A percentile compares a stretch with the other conserved stretches of the same genome.
Conservation (phyloP, 1,284 basidiomycete genomes). For the Naganishia sp. region DNA sequence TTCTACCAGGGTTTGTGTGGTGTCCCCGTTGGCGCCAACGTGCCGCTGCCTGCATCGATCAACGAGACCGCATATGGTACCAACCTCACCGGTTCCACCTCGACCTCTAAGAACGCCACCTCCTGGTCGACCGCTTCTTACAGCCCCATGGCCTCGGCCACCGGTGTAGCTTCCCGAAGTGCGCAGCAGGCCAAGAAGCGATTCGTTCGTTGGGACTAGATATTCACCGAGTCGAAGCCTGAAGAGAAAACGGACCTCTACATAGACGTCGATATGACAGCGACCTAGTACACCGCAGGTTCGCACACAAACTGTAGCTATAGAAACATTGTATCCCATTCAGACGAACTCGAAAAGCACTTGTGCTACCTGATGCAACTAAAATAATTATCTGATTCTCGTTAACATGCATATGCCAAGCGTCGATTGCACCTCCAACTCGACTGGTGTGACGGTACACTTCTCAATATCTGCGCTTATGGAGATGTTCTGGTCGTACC, state of each 20-base stretch:
- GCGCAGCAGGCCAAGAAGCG: constrained; percentile 27
- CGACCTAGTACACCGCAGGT: neutral
- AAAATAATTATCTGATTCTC: neutral
- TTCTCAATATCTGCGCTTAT: no score
- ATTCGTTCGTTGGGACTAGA: constrained; percentile 32
- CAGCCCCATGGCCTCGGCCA: constrained; percentile 10
- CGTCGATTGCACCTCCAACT: no score
- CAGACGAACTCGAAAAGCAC: neutral
- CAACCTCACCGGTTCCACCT: constrained; percentile 10
- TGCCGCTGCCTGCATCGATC: constrained; percentile 46
- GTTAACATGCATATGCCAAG: neutral
- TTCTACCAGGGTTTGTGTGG: constrained; percentile 30
- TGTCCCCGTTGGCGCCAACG: constrained; percentile 32
- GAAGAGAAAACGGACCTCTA: neutral
- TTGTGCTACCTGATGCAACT: neutral
- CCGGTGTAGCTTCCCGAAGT: constrained; percentile 22
- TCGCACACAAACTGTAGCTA: constrained; percentile 11
- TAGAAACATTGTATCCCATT: constrained; percentile 11
- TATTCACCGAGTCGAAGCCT: no score
- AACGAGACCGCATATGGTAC: constrained; percentile 42
- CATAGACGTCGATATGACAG: neutral
- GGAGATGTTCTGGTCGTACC: no score
- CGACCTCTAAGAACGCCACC: neutral
- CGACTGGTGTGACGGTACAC: no score
- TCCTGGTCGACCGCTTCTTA: neutral